These are phyloP conservation scores for Trichoderma afroharzianum DNA, from an alignment of 2,329 filamentous ascomycete species.

Conservation along the genomic window DNA sequence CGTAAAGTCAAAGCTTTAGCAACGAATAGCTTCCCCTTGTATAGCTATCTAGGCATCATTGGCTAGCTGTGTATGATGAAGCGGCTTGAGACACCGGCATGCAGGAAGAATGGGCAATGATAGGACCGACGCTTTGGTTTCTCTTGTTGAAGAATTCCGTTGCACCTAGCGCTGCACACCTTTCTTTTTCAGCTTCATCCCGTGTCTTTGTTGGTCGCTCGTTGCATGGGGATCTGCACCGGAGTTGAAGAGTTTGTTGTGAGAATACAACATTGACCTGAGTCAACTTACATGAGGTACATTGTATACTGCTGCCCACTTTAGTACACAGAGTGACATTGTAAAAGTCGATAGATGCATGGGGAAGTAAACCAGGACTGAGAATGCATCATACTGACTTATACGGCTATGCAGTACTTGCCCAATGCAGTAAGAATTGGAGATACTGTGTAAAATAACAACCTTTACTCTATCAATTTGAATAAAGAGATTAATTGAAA, in stretches of 20 bases:
- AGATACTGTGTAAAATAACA: not conserved
- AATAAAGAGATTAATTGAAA: not conserved
- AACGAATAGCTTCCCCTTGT: not conserved
- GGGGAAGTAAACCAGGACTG: not conserved
- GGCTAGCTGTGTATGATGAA: not conserved
- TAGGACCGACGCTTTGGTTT: not conserved
- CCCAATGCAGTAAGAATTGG: not conserved
- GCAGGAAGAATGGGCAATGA: not conserved
- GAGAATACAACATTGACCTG: not conserved
- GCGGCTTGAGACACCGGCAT: not conserved
- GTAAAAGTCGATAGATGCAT: not conserved
- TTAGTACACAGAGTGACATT: not conserved
- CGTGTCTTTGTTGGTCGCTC: not conserved
- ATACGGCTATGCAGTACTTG: not conserved
- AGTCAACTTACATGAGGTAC: not conserved
- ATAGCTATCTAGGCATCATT: not conserved
- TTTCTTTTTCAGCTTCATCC: not conserved
- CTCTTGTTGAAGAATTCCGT: not conserved
- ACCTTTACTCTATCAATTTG: not conserved
- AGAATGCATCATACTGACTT: not conserved
- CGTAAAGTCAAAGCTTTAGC: not conserved
- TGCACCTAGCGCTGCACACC: slow-evolving; percentile 1
- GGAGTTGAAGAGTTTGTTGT: not conserved
- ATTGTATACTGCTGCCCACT: not conserved
- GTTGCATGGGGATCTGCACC: not conserved